Evolutionary conservation across 495 filamentous ascomycete genomes (phyloP).

Genomic region (Chlorociboria aeruginascens): DNA sequence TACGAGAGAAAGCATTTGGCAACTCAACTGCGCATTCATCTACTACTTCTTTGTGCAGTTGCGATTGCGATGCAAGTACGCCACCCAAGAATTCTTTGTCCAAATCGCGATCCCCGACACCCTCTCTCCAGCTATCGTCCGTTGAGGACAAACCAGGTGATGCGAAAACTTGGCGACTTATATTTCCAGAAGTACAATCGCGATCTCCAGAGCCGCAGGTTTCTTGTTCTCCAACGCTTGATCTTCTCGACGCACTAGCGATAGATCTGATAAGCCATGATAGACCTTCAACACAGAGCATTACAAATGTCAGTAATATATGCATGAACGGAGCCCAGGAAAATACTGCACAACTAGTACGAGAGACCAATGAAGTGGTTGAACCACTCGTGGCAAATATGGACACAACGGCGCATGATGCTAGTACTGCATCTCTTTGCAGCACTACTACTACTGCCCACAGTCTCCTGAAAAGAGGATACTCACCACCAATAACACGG

Average conservation of each 20-base stretch:
- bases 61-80: constrained; percentile 23
- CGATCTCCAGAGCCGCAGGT: background rate
- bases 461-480: no score
- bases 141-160: background rate
- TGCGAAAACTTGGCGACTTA: constrained; percentile 12
- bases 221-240: constrained; percentile 7
- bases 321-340: constrained; percentile 14
- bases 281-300: constrained; percentile 14
- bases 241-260: constrained; percentile 18
- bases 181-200: constrained; percentile 3
- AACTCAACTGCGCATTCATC: constrained; percentile 31
- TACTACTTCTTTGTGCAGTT: constrained; percentile 34
- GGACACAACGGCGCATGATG: no score
- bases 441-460: no score
- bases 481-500: no score
- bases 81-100: constrained; percentile 12
- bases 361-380: constrained; percentile 34
- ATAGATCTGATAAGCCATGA: constrained; percentile 17
- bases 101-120: background rate
- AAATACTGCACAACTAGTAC: constrained; percentile 31
- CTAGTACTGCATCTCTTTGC: no score
- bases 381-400: no score
- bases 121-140: constrained; percentile 9
- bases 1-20: background rate
- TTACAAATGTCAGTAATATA: constrained; percentile 5